Conservation (phyloP, 2,329 filamentous ascomycete genomes). For the Stemphylium beticola region DNA sequence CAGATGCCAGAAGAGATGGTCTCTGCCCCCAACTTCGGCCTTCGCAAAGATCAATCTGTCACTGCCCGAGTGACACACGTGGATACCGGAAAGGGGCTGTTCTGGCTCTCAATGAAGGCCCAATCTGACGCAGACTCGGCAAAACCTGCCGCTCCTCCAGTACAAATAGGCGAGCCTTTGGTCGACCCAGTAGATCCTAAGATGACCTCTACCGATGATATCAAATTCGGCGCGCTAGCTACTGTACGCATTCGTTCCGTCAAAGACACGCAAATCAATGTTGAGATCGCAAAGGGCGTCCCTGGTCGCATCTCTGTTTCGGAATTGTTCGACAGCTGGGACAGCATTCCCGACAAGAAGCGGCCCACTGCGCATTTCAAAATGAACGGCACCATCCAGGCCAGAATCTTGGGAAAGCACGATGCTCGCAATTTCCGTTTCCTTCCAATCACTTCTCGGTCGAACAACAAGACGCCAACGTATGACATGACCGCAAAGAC, state of each 20-base stretch:
- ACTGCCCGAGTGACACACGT: constrained; percentile 73
- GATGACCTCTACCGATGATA: constrained; percentile 71
- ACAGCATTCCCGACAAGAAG: constrained; percentile 83
- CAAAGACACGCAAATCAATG: constrained; percentile 91
- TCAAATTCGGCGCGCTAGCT: constrained; percentile 73
- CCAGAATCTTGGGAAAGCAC: constrained; percentile 84
- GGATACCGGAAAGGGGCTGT: constrained; percentile 72
- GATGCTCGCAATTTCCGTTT: constrained; percentile 91
- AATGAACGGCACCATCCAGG: constrained; percentile 71
- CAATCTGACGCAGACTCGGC: constrained; percentile 52
- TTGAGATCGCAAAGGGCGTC: constrained; percentile 83
- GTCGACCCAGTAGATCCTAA: constrained; percentile 69
- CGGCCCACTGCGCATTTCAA: constrained; percentile 78
- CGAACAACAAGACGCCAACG: constrained; percentile 72
- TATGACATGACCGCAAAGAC: constrained; percentile 88
- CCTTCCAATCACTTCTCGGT: constrained; percentile 86
- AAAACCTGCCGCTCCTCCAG: constrained; percentile 27
- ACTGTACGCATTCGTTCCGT: constrained; percentile 82
- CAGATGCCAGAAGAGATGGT: constrained; percentile 75
- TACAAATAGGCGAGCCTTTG: constrained; percentile 49
- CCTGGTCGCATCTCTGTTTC: constrained; percentile 94
- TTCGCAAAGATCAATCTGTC: constrained; percentile 78
- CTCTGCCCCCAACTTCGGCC: constrained; percentile 74
- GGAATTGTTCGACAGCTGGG: constrained; percentile 86
- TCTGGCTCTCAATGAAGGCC: constrained; percentile 68